Evolutionary conservation across 805 yeast species (phyloP).

Genomic region (Yarrowia sp.): DNA sequence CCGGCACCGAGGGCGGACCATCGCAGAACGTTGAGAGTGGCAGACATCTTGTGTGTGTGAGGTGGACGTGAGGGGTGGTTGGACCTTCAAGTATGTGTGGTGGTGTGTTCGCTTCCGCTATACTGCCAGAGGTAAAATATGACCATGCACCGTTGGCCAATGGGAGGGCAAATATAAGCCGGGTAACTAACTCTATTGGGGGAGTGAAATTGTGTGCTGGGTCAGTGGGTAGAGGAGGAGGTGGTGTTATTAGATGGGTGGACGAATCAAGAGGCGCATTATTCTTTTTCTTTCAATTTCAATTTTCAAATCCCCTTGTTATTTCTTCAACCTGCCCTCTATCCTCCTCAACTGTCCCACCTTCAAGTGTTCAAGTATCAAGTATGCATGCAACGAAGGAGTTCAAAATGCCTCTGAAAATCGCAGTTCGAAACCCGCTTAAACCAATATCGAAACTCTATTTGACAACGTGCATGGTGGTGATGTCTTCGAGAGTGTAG

Average conservation of each 20-base stretch:
- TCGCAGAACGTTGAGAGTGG: conserved; percentile 66
- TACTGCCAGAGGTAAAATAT: conserved; percentile 24
- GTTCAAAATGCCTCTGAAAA: no score
- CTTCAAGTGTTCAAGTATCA: no score
- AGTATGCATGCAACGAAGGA: no score
- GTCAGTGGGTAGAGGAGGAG: background rate
- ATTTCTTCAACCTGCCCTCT: no score
- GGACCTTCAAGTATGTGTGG: conserved; percentile 3
- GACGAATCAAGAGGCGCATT: no score
- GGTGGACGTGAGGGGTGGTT: background rate
- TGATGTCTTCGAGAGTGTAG: no score
- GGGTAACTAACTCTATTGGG: conserved; percentile 35
- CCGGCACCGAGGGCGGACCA: conserved; percentile 92
- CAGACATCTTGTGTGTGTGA: conserved; percentile 35
- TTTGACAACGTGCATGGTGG: conserved; percentile 10
- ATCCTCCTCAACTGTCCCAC: no score
- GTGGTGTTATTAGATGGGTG: background rate
- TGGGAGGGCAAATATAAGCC: conserved; percentile 28
- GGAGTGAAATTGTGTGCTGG: background rate
- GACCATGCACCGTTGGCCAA: conserved; percentile 26
- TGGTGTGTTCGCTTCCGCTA: conserved; percentile 14
- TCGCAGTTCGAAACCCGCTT: no score
- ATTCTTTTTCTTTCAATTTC: no score
- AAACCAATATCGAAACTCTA: no score
- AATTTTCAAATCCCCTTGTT: no score